These are phyloP conservation scores for Butyriboletus loyo DNA, from an alignment of 768 basidiomycete genomes.

Conservation along the genomic window DNA sequence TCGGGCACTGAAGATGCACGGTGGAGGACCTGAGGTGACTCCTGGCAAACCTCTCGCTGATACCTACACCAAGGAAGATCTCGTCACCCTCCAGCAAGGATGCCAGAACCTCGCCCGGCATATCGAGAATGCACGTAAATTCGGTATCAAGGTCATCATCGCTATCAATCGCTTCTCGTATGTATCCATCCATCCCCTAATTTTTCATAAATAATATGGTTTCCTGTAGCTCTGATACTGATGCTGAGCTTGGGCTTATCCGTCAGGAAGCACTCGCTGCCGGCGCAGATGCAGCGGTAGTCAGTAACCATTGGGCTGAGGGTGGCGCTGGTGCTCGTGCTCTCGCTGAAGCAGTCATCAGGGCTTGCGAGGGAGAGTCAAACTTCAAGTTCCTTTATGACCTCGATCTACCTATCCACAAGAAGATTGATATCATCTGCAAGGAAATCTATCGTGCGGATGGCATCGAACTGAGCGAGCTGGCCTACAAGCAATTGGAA, in stretches of 20 bases:
- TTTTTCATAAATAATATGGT: neutral
- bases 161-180: slow-evolving; percentile 95
- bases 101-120: slow-evolving; percentile 92
- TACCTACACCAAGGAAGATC: slow-evolving; percentile 91
- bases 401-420: slow-evolving; percentile 73
- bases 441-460: slow-evolving; percentile 94
- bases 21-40: slow-evolving; percentile 93
- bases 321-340: slow-evolving; percentile 88
- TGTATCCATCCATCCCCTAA: slow-evolving; percentile 32
- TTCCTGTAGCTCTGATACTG: slow-evolving; percentile 71
- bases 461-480: slow-evolving; percentile 81
- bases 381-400: slow-evolving; percentile 94
- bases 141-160: slow-evolving; percentile 93
- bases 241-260: slow-evolving; percentile 84
- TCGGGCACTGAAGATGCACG: slow-evolving; percentile 98
- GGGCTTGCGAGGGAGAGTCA: slow-evolving; percentile 77
- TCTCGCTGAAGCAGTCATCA: slow-evolving; percentile 90
- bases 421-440: slow-evolving; percentile 85
- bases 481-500: slow-evolving; percentile 81
- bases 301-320: slow-evolving; percentile 97
- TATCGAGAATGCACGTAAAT: slow-evolving; percentile 92
- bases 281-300: slow-evolving; percentile 92
- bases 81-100: slow-evolving; percentile 85
- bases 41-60: slow-evolving; percentile 93
- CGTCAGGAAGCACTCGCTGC: slow-evolving; percentile 74